Evolutionary conservation across 2,329 filamentous ascomycete genomes (phyloP).

Genomic region (Cytospora piceae): DNA sequence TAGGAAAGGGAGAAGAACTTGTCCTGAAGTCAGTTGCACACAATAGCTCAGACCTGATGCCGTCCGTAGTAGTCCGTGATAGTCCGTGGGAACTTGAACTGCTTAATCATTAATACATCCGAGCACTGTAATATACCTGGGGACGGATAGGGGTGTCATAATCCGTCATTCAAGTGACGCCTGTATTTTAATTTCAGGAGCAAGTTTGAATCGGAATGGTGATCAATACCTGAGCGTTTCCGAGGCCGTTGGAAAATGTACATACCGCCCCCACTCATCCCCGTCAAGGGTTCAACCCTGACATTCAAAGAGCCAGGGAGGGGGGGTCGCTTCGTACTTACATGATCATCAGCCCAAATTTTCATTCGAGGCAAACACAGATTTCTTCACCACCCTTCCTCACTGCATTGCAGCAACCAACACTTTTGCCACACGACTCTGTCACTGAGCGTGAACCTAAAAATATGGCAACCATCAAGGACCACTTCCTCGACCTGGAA

Average conservation of each 20-base stretch:
- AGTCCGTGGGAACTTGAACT: no score
- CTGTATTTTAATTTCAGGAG: no score
- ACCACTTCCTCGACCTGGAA: constrained; percentile 71
- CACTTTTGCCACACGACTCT: not conserved
- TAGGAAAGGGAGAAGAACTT: no score
- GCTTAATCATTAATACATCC: no score
- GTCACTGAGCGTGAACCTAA: not conserved
- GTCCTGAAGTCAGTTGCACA: no score
- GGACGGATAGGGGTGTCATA: no score
- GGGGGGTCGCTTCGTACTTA: not conserved
- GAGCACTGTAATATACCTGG: no score
- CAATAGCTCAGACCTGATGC: no score
- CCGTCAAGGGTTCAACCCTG: no score
- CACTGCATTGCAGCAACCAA: not conserved
- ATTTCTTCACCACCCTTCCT: constrained; percentile 3
- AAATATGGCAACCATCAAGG: constrained; percentile 47
- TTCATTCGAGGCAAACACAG: constrained; percentile 5
- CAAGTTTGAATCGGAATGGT: not conserved
- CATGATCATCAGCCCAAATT: not conserved
- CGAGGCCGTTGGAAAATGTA: not conserved
- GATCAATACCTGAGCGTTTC: not conserved
- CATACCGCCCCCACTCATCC: not conserved
- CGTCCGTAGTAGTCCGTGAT: no score
- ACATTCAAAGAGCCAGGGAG: no score
- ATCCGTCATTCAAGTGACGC: no score